Evolutionary conservation across 345 rosid genomes (phyloP).

Genomic region (Rhodamnia argentea): DNA sequence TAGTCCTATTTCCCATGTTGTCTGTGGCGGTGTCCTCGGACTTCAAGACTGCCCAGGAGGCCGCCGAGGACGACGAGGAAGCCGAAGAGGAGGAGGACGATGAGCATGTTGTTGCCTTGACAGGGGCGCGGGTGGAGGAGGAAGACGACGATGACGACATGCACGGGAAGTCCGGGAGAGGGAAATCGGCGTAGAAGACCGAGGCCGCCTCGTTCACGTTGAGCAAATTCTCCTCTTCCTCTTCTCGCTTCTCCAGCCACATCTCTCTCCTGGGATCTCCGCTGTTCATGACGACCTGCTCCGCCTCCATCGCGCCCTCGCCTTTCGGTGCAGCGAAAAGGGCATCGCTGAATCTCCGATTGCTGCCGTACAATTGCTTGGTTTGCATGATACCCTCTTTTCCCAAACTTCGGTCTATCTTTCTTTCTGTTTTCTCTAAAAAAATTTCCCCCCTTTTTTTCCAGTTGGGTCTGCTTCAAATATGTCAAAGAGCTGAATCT

Average conservation of each 20-base stretch:
- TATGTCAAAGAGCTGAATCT: neutral
- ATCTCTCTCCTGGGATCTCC: slow-evolving; percentile 1
- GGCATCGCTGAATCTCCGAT: neutral
- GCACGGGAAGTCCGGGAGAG: slow-evolving; percentile 86
- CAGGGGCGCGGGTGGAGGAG: slow-evolving; percentile 70
- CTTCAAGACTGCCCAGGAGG: slow-evolving; percentile 72
- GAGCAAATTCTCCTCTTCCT: slow-evolving; percentile 29
- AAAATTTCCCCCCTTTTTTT: too few relatives aligned
- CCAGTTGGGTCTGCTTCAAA: neutral
- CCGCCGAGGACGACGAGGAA: slow-evolving; percentile 62
- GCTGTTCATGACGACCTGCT: slow-evolving; percentile 45
- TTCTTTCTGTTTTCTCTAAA: neutral
- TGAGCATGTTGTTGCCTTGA: slow-evolving; percentile 34
- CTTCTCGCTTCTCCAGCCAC: neutral
- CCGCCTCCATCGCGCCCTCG: slow-evolving; percentile 1
- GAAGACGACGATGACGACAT: slow-evolving; percentile 96
- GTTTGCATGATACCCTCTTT: neutral
- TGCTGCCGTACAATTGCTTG: neutral
- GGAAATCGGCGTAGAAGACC: slow-evolving; percentile 54
- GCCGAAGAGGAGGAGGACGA: slow-evolving; percentile 49
- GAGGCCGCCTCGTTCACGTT: slow-evolving; percentile 38
- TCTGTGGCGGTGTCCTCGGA: slow-evolving; percentile 50
- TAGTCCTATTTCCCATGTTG: neutral
- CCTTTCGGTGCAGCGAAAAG: neutral
- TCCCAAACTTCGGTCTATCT: neutral